These are phyloP conservation scores for Luffa aegyptiaca DNA, from an alignment of 306 rosid species.

Conservation along the genomic window DNA sequence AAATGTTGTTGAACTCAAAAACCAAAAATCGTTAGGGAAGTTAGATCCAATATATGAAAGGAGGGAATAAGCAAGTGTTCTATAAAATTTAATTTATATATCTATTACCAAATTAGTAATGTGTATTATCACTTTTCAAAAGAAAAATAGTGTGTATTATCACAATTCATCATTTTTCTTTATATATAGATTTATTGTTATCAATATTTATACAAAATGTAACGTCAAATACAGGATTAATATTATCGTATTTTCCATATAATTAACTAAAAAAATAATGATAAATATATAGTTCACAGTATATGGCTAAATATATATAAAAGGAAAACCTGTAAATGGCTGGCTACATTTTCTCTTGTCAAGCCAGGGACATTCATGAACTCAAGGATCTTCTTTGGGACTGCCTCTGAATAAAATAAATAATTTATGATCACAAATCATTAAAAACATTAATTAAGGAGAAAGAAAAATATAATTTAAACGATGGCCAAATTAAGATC, in stretches of 20 bases:
- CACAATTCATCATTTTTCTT: no score
- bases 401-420: slow-evolving; percentile 3
- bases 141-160: neutral
- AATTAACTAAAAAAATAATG: neutral
- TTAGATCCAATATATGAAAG: no score
- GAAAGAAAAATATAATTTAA: neutral
- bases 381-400: slow-evolving; percentile 9
- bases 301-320: neutral
- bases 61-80: no score
- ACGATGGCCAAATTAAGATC: neutral
- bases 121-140: neutral
- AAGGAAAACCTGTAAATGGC: slow-evolving; percentile 9
- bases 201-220: neutral
- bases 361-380: slow-evolving; percentile 7
- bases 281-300: neutral
- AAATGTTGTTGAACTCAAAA: no score
- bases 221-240: neutral
- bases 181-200: neutral
- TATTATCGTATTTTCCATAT: neutral
- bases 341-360: slow-evolving; percentile 9
- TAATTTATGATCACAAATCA: neutral
- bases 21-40: no score
- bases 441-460: neutral
- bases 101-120: neutral
- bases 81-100: neutral